Evolutionary conservation across 345 rosid species (phyloP).

Genomic region (Corchorus capsularis): DNA sequence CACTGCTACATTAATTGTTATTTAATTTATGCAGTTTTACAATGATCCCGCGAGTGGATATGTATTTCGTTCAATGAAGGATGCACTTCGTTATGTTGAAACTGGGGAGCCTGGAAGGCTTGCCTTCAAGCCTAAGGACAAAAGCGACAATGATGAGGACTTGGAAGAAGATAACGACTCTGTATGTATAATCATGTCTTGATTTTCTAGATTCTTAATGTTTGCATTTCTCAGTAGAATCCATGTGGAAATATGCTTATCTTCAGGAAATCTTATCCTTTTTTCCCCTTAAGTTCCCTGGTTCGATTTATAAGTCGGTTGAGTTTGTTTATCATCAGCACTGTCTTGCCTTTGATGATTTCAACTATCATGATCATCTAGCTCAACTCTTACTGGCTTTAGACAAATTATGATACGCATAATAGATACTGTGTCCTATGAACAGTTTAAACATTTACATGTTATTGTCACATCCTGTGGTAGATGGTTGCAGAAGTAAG

Average conservation of each 20-base stretch:
- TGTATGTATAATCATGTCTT: constrained; percentile 43
- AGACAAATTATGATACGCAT: no score
- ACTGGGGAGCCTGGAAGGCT: constrained; percentile 64
- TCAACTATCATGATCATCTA: neutral
- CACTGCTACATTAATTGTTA: constrained; percentile 2
- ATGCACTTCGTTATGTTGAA: constrained; percentile 67
- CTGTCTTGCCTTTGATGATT: neutral
- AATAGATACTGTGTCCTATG: neutral
- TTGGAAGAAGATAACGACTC: constrained; percentile 43
- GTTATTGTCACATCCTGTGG: neutral
- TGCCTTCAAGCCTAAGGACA: constrained; percentile 59
- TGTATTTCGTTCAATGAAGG: constrained; percentile 82
- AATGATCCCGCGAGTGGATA: constrained; percentile 77
- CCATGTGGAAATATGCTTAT: neutral
- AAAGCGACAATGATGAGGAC: constrained; percentile 34
- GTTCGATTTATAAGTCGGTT: neutral
- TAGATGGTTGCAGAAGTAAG: neutral
- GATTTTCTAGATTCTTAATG: constrained; percentile 5
- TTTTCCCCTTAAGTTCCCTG: neutral
- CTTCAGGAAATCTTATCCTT: neutral
- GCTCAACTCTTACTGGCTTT: no score
- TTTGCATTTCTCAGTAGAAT: constrained; percentile 1
- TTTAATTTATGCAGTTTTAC: constrained; percentile 60
- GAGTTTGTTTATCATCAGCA: neutral
- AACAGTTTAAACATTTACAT: neutral